Evolutionary conservation across 176 grass and related monocot genomes (phyloP), one percentile per base, ranked within the genome.

Genomic region (Oryza rufipogon): DNA sequence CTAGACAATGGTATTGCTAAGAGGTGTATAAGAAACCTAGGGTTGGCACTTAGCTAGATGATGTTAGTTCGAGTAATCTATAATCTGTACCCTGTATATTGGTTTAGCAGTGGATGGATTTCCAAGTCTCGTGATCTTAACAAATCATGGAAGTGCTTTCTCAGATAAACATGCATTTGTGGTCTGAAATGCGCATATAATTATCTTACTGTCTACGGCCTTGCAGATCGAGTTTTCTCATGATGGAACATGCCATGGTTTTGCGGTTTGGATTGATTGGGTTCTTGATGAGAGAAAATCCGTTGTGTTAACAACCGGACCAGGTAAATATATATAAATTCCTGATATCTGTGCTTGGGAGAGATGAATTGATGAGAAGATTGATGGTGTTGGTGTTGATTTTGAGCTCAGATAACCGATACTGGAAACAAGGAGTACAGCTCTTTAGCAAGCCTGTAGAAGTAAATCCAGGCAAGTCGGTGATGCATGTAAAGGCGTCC

Each of bases 211-310:
- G 20, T 60, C 19, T 42, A 60, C 51, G 25, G 39, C 70, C 39
- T 77, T 87, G 70, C 63, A 97, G 92, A 90, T 97, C 11, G n/a
- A 84, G 66, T 95, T 97, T 75, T 68, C 39, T 9, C 44, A 89
- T 5, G 63, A 81, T 14, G 95, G 95, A 33, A 58, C 72, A n/a
- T 97, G 95, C 71, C 95, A 97, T 51, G 95, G 95, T 80, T 95
- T 93, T 1, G 92, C 47, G 9, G 22, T 97, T 70, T 97, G 95
- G 95, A 95, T 97, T 11, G 95, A 95, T 77, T 97, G 95, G 95
- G 80, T 92, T 47, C 84, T 97, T 30, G 87, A 93, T 49, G 85
- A 95, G 60, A 89, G 74, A 16, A 85, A 49, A 2, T 93, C 89
- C 30, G 67, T 66, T 46, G 49, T 90, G 26, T 13, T 97, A 71